Evolutionary conservation across 176 grass and related monocot species (phyloP).

Genomic region (Oryza brachyantha): DNA sequence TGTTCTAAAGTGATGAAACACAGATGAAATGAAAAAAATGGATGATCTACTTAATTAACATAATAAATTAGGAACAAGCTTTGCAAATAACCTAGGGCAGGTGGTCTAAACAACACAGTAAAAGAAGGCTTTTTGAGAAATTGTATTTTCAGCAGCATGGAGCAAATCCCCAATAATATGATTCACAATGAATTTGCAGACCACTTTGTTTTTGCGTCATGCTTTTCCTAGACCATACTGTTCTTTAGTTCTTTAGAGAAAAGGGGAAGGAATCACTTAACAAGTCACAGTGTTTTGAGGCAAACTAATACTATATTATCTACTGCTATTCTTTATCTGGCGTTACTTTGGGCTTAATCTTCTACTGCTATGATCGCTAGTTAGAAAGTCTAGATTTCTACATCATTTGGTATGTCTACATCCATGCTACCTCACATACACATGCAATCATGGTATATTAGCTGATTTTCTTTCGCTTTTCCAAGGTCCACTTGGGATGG

Average conservation of each 20-base stretch:
- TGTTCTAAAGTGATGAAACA: no score
- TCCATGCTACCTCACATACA: neutral
- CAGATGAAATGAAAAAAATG: no score
- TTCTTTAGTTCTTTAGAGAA: neutral
- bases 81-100: no score
- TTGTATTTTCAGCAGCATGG: no score
- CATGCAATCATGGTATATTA: neutral
- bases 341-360: neutral
- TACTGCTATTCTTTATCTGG: neutral
- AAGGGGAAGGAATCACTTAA: neutral
- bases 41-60: no score
- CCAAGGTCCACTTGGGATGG: neutral
- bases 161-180: no score
- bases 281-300: conserved; percentile 2
- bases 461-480: neutral
- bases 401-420: no score
- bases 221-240: neutral
- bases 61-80: no score
- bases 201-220: neutral
- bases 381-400: no score
- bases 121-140: no score
- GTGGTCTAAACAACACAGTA: no score
- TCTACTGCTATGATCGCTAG: neutral
- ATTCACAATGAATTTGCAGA: neutral
- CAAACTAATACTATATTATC: neutral